Percentiles rank a stretch among this genome's conserved stretches.
Evolutionary conservation across 495 filamentous ascomycete genomes (phyloP).

Genomic region (Penicillium crystallinum): DNA sequence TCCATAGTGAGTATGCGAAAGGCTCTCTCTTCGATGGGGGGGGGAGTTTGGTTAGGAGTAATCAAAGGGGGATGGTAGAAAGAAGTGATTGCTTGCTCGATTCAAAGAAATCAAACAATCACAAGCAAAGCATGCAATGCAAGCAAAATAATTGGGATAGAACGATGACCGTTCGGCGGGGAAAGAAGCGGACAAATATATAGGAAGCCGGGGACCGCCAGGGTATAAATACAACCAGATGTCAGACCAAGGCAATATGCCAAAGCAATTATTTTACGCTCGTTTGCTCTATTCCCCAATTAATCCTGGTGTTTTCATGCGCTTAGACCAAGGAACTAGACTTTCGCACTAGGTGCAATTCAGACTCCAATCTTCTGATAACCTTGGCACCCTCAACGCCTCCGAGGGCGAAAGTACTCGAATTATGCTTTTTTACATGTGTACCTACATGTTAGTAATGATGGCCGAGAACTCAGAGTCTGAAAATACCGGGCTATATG

Average conservation of each 20-base stretch:
- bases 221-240: neutral
- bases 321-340: constrained; percentile 1
- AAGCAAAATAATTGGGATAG: no score
- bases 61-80: neutral
- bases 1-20: constrained; percentile 25
- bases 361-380: constrained; percentile 1
- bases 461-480: no score
- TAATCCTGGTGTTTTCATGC: neutral
- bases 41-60: neutral
- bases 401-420: no score
- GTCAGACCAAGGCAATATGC: neutral
- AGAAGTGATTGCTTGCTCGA: neutral
- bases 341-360: neutral
- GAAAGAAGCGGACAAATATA: neutral
- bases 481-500: no score
- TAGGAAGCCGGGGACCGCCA: neutral
- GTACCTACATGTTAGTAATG: no score
- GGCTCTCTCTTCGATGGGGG: neutral
- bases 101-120: neutral
- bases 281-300: no score
- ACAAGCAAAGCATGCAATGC: no score
- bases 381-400: neutral
- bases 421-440: no score
- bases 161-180: neutral
- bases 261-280: neutral